These are phyloP conservation scores for Aphanomyces stellatus DNA, from an alignment of 352 stramenopile species.

Conservation along the genomic window DNA sequence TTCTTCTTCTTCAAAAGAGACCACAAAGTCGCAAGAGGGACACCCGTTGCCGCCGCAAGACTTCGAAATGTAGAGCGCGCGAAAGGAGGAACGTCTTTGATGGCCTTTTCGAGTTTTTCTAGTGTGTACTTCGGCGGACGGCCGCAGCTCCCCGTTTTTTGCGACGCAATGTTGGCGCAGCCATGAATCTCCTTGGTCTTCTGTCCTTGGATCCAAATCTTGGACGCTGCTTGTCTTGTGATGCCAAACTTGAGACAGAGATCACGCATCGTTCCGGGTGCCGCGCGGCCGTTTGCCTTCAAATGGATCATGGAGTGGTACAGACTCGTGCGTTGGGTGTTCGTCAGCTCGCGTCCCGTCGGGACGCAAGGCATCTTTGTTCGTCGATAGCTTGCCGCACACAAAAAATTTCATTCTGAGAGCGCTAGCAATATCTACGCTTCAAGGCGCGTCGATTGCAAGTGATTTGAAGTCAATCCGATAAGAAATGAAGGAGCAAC, in stretches of 20 bases:
- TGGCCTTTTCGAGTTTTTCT: background rate
- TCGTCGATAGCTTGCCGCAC: background rate
- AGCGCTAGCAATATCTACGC: background rate
- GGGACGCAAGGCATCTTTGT: background rate
- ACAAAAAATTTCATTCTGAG: background rate
- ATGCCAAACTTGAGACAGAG: background rate
- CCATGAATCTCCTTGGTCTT: background rate
- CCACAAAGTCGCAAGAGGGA: background rate
- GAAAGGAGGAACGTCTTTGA: background rate
- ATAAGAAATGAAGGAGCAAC: background rate
- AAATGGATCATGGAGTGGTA: background rate
- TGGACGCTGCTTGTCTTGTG: background rate
- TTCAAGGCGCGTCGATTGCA: background rate
- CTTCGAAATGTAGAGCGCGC: background rate
- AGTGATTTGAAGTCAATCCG: background rate
- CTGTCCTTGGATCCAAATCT: background rate
- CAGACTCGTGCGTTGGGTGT: background rate
- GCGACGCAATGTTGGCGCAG: background rate
- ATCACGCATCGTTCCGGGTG: background rate
- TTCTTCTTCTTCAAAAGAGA: background rate
- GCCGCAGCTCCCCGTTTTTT: background rate
- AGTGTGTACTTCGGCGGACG: background rate
- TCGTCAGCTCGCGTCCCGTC: background rate
- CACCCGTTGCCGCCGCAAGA: background rate
- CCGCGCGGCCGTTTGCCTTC: background rate